These are phyloP conservation scores for Globisporangium sylvaticum DNA, from an alignment of 352 stramenopile genomes.

Conservation along the genomic window DNA sequence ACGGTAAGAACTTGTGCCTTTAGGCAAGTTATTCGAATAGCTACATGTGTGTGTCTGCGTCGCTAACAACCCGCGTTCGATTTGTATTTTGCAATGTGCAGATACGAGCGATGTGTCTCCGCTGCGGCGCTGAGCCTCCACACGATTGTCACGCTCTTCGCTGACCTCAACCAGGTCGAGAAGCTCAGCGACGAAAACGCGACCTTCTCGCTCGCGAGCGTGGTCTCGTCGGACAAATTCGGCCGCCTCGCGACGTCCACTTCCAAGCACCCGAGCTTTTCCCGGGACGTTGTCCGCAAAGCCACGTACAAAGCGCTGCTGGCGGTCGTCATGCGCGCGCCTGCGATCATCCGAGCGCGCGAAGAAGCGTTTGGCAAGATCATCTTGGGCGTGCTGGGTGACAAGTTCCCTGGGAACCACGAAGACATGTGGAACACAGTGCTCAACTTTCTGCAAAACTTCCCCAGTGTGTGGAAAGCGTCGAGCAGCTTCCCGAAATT, in stretches of 20 bases:
- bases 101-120: slow-evolving; percentile 58
- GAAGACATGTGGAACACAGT: slow-evolving; percentile 72
- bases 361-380: slow-evolving; percentile 71
- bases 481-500: slow-evolving; percentile 56
- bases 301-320: slow-evolving; percentile 57
- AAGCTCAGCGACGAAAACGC: slow-evolving; percentile 36
- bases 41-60: not conserved
- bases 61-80: not conserved
- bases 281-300: slow-evolving; percentile 60
- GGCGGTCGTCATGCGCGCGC: slow-evolving; percentile 42
- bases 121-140: slow-evolving; percentile 56
- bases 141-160: slow-evolving; percentile 51
- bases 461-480: slow-evolving; percentile 39
- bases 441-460: slow-evolving; percentile 63
- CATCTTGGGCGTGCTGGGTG: slow-evolving; percentile 57
- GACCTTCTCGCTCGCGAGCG: slow-evolving; percentile 35
- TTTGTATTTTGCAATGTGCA: slow-evolving; percentile 6
- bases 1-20: slow-evolving; percentile 25
- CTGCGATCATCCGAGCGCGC: slow-evolving; percentile 33
- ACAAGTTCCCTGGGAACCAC: slow-evolving; percentile 69
- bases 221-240: slow-evolving; percentile 66
- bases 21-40: not conserved
- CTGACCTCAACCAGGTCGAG: slow-evolving; percentile 28
- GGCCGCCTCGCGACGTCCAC: slow-evolving; percentile 42
- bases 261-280: slow-evolving; percentile 78